Evolutionary conservation across 805 yeast species (phyloP).

Genomic region (Pichia cephalocereana): DNA sequence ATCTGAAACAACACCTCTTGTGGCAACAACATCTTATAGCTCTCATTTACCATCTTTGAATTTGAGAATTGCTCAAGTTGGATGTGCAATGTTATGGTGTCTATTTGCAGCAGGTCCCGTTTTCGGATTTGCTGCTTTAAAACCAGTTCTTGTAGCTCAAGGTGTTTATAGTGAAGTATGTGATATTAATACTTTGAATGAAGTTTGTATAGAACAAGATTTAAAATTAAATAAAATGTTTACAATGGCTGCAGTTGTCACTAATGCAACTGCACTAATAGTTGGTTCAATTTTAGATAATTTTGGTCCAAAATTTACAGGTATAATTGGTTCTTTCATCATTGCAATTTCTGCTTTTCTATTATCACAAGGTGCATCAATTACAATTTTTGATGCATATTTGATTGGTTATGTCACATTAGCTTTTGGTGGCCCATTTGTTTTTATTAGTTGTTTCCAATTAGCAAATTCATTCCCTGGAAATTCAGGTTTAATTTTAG

Average conservation of each 20-base stretch:
- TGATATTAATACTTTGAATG: conserved; percentile 15
- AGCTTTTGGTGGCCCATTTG: conserved; percentile 92
- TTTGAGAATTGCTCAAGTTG: conserved; percentile 41
- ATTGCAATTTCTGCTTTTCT: conserved; percentile 45
- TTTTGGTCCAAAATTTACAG: conserved; percentile 75
- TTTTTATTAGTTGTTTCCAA: conserved; percentile 83
- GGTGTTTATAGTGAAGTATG: conserved; percentile 69
- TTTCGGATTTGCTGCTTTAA: conserved; percentile 93
- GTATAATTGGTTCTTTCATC: conserved; percentile 59
- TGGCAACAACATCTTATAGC: conserved; percentile 5
- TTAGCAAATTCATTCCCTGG: conserved; percentile 80
- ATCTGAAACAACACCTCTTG: conserved; percentile 20
- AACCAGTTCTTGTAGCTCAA: conserved; percentile 69
- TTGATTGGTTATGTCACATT: conserved; percentile 62
- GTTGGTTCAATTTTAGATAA: conserved; percentile 75
- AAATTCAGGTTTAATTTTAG: conserved; percentile 71
- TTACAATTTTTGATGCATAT: conserved; percentile 48
- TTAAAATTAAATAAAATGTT: conserved; percentile 73
- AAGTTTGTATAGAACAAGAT: conserved; percentile 66
- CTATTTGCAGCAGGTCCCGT: conserved; percentile 86
- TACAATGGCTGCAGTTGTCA: conserved; percentile 77
- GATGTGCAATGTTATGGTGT: conserved; percentile 81
- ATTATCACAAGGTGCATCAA: conserved; percentile 17
- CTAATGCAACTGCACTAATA: conserved; percentile 73
- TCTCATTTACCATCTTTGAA: conserved; percentile 17